Base-by-base conservation (phyloP, 331 rosid genomes). In the Malus hybrid region DNA sequence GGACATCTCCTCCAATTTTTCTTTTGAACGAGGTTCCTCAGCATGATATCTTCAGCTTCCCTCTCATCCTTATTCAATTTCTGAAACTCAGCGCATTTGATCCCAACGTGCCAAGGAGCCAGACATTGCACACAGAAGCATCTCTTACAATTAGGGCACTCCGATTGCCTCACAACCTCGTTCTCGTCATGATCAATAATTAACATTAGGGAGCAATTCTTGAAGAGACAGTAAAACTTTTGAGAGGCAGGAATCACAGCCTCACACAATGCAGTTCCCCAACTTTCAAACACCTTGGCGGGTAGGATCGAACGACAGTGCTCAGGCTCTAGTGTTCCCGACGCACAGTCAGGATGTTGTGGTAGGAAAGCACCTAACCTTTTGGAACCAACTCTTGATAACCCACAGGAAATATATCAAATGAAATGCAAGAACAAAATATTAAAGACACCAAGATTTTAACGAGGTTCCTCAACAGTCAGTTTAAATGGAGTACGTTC, bases 11-110 rank as follows among this genome's bases (percentile, higher is more conserved):
- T 70, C 74, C 74, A 48, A 16, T 52, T 31, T 4, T 52, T 10
- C 60, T 52, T 31, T 15, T 54, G 6, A 5, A 24, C 48, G 10
- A 70, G 64, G 9, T 31, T n/a, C 44, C 11, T 52, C 63, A 70
- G 32, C 74, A 16, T 54, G 44, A 28, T 8, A n/a, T 31, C 74
- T 19, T 71, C 50, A 11, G 18, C 22, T 4, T 12, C 50, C 20
- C 31, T 71, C 50, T 71, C n/a, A 33, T 71, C 52, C 66, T 71
- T 22, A 33, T 71, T 71, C 75, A 71, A 36, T 20, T 20, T 24
- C 31, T 33, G 65, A 71, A 55, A 71, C 50, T 71, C 54, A 64
- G 6, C 65, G 13, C 66, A 71, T 1, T 18, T 14, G 2, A 71
- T 32, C 15, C 57, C 57, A 15, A 19, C 15, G 5, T 70, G 74